Evolutionary conservation across 768 basidiomycete species (phyloP).

Genomic region (Kwoniella sp.): DNA sequence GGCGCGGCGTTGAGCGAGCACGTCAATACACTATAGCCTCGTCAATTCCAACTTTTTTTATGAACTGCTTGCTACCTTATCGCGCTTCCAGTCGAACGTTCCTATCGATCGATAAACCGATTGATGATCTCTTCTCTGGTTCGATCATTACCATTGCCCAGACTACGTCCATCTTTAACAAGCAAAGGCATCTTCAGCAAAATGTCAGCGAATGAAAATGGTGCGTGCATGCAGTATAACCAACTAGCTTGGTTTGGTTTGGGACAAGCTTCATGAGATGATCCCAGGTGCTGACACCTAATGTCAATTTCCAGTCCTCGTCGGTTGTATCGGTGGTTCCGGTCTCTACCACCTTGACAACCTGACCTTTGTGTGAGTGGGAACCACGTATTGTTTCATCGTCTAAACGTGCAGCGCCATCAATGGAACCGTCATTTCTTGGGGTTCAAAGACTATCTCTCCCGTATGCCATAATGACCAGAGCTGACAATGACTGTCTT

Average conservation of each 20-base stretch:
- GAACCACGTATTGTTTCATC: no score
- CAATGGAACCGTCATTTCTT: no score
- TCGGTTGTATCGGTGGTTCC: conserved; percentile 89
- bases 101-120: no score
- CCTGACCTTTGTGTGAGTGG: conserved; percentile 76
- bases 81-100: no score
- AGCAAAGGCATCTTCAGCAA: conserved; percentile 1
- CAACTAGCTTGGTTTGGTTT: not conserved
- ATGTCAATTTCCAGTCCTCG: conserved; percentile 57
- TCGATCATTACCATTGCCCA: not conserved
- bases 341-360: conserved; percentile 93
- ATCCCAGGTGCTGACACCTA: not conserved
- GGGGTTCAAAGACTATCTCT: no score
- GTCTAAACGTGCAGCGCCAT: no score
- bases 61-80: conserved; percentile 7
- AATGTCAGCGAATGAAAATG: conserved; percentile 22
- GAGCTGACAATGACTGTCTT: conserved; percentile 8
- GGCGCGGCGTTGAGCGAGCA: no score
- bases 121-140: conserved; percentile 1
- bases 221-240: not conserved
- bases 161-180: not conserved
- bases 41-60: not conserved
- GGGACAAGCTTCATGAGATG: not conserved
- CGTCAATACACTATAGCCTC: no score
- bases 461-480: not conserved